Evolutionary conservation across 2,329 filamentous ascomycete genomes (phyloP).

Genomic region (Ceratocystis alfenasii): DNA sequence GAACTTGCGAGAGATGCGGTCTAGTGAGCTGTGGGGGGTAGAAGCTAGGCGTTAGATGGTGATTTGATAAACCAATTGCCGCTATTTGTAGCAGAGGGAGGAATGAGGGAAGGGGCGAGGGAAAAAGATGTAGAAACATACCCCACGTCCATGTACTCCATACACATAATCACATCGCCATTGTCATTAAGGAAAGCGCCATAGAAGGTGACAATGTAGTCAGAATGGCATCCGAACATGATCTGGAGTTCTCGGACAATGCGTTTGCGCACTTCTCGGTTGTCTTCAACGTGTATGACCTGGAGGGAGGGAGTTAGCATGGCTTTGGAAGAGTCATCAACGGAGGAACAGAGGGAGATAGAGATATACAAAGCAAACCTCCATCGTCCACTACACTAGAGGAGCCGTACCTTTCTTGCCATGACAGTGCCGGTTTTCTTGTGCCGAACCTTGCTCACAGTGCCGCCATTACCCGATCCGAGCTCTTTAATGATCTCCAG

Average conservation of each 20-base stretch:
- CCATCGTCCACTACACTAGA: background rate
- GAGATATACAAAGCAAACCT: background rate
- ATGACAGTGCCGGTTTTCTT: slow-evolving; percentile 89
- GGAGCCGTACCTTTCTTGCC: slow-evolving; percentile 74
- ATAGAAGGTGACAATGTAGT: slow-evolving; percentile 96
- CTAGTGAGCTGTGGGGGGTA: slow-evolving; percentile 57
- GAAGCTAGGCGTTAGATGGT: background rate
- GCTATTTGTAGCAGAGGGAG: background rate
- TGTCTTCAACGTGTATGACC: slow-evolving; percentile 97
- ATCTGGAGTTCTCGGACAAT: slow-evolving; percentile 96
- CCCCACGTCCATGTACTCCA: slow-evolving; percentile 99
- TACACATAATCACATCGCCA: slow-evolving; percentile 98
- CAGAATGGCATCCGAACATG: slow-evolving; percentile 94
- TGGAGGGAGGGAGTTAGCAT: slow-evolving; percentile 30
- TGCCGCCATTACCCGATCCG: slow-evolving; percentile 90
- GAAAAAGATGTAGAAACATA: slow-evolving; percentile 38
- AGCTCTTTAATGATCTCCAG: slow-evolving; percentile 87
- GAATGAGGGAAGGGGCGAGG: background rate
- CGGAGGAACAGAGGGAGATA: background rate
- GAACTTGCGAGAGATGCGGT: slow-evolving; percentile 87
- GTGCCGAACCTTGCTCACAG: slow-evolving; percentile 96
- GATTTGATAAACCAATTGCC: background rate
- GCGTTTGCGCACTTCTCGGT: slow-evolving; percentile 90
- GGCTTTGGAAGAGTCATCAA: background rate
- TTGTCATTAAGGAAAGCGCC: slow-evolving; percentile 93